These are phyloP conservation scores for Nannochloris sp. DNA, from an alignment of 139 green algal genomes.

Conservation along the genomic window DNA sequence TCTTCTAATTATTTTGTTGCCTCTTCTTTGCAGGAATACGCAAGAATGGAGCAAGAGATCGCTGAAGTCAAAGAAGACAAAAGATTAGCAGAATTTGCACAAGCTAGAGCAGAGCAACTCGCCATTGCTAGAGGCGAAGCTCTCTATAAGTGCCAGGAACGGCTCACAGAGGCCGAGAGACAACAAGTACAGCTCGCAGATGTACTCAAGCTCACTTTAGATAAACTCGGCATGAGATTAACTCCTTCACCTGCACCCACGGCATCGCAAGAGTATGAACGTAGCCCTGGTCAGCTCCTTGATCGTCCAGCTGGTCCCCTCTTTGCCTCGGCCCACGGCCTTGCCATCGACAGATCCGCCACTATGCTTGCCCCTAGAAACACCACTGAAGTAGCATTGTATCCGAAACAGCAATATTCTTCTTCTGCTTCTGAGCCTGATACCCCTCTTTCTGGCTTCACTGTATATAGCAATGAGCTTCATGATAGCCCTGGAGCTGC, in stretches of 20 bases:
- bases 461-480: constrained; percentile 28
- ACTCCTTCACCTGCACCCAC: neutral
- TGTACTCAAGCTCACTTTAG: constrained; percentile 15
- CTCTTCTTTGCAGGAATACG: constrained; percentile 16
- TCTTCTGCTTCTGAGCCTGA: neutral
- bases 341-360: too few species aligned
- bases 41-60: constrained; percentile 5
- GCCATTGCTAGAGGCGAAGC: constrained; percentile 25
- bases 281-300: neutral
- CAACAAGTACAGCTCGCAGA: constrained; percentile 16
- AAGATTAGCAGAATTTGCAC: constrained; percentile 23
- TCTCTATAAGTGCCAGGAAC: constrained; percentile 19
- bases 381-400: neutral
- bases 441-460: constrained; percentile 25
- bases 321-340: neutral
- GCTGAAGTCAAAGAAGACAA: constrained; percentile 6
- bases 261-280: neutral
- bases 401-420: neutral
- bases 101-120: constrained; percentile 12
- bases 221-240: constrained; percentile 17
- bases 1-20: neutral
- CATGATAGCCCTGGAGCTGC: neutral
- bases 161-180: constrained; percentile 9
- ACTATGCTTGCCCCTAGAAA: neutral
- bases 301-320: neutral